phyloP scores from a whole-genome alignment of 2,329 filamentous ascomycete genomes.

The Zelopaecilomyces penicillatus region DNA sequence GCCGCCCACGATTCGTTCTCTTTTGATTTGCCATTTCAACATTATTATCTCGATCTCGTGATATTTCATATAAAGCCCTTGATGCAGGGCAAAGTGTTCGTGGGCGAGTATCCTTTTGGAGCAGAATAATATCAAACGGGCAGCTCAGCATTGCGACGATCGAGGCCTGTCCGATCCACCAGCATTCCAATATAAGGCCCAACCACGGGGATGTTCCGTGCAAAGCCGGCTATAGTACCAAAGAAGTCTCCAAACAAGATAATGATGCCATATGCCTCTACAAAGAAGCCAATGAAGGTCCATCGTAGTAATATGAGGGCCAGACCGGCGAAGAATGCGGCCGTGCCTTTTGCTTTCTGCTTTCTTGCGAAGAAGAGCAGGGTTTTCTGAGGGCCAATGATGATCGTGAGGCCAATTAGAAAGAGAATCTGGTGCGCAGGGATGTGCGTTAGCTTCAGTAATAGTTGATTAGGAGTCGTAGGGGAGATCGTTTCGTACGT shows the following conservation, averaged over 20 bases:
- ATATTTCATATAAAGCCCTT: too few species aligned
- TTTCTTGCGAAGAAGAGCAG: conserved; percentile 87
- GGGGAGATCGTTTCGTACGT: conserved; percentile 45
- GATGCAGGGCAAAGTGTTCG: too few species aligned
- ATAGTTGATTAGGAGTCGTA: conserved; percentile 7
- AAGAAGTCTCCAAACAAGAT: conserved; percentile 95
- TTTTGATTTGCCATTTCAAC: too few species aligned
- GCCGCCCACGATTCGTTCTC: too few species aligned
- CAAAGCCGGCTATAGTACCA: conserved; percentile 82
- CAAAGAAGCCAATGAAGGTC: conserved; percentile 81
- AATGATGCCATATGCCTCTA: conserved; percentile 89
- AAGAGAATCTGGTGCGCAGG: conserved; percentile 69
- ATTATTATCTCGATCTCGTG: too few species aligned
- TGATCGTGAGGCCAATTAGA: conserved; percentile 89
- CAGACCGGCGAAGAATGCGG: conserved; percentile 78
- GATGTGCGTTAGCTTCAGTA: conserved; percentile 10
- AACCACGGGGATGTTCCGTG: conserved; percentile 73
- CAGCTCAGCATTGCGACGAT: conserved; percentile 65
- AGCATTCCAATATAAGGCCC: conserved; percentile 74
- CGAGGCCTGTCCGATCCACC: conserved; percentile 62
- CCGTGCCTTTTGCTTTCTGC: conserved; percentile 87
- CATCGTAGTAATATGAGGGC: conserved; percentile 79
- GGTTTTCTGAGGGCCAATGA: conserved; percentile 89
- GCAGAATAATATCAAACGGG: conserved; percentile 49
- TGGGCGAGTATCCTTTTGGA: too few species aligned